Evolutionary conservation across 345 rosid genomes (phyloP).

Genomic region (Eucalyptus albens): DNA sequence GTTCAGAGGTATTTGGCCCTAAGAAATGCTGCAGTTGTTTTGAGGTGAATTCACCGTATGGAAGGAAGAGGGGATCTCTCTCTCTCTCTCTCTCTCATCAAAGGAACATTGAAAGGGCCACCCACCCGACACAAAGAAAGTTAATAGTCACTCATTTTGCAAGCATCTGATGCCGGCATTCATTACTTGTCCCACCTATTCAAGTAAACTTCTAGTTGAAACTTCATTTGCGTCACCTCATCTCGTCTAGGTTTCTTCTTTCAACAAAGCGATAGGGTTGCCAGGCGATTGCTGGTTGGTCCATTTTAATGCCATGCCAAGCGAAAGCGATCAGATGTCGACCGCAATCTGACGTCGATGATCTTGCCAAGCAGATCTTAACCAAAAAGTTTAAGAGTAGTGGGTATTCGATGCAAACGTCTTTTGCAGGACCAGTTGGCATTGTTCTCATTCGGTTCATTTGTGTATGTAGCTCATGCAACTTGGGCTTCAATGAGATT

Average conservation of each 20-base stretch:
- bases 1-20: constrained; percentile 82
- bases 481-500: background rate
- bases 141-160: background rate
- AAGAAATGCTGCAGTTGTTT: constrained; percentile 77
- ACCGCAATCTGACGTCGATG: background rate
- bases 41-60: constrained; percentile 28
- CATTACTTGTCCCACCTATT: background rate
- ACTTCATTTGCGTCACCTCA: background rate
- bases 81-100: background rate
- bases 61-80: background rate
- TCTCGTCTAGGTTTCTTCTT: background rate
- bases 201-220: background rate
- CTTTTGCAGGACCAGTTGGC: background rate
- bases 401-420: background rate
- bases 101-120: background rate
- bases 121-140: background rate
- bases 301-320: background rate
- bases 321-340: background rate
- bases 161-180: background rate
- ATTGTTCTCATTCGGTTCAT: background rate
- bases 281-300: background rate
- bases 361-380: background rate
- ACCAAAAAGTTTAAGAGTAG: background rate
- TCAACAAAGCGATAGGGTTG: background rate
- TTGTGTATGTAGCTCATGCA: background rate